Percentiles rank a stretch among this genome's conserved stretches.
phyloP scores from a whole-genome alignment of 2,329 filamentous ascomycete species.

The Cercospora beticola region DNA sequence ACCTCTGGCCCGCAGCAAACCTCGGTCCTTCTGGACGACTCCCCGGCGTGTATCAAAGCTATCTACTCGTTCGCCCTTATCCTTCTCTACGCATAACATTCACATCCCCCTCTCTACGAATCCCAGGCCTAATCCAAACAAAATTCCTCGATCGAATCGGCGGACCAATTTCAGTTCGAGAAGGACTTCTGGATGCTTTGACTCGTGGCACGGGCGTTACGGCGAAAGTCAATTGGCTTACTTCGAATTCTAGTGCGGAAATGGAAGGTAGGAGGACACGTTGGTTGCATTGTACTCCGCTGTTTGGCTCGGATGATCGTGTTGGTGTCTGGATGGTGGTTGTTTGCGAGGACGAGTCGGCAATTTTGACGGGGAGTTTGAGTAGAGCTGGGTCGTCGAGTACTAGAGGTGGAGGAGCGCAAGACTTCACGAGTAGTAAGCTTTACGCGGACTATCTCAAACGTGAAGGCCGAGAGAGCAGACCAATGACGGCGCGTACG shows the following conservation, averaged over 20 bases:
- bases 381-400: conserved; percentile 8
- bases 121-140: conserved; percentile 62
- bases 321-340: conserved; percentile 52
- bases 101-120: conserved; percentile 64
- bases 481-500: conserved; percentile 13
- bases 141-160: conserved; percentile 47
- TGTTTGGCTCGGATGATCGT: conserved; percentile 44
- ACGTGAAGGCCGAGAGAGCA: conserved; percentile 30
- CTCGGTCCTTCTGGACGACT: conserved; percentile 38
- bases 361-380: conserved; percentile 26
- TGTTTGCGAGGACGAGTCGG: conserved; percentile 44
- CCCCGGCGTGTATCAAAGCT: conserved; percentile 46
- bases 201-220: conserved; percentile 42
- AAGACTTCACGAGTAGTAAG: conserved; percentile 33
- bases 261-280: conserved; percentile 33
- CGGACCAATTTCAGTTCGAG: conserved; percentile 40
- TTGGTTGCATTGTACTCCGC: conserved; percentile 49
- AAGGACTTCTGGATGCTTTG: conserved; percentile 43
- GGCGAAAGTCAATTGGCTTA: conserved; percentile 46
- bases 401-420: conserved; percentile 3
- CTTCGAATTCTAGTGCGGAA: conserved; percentile 14
- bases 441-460: conserved; percentile 41
- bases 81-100: conserved; percentile 68
- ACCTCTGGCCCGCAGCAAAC: conserved; percentile 35
- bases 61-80: conserved; percentile 65